phyloP scores from a whole-genome alignment of 2,329 filamentous ascomycete genomes.

The Curvularia spicifera region DNA sequence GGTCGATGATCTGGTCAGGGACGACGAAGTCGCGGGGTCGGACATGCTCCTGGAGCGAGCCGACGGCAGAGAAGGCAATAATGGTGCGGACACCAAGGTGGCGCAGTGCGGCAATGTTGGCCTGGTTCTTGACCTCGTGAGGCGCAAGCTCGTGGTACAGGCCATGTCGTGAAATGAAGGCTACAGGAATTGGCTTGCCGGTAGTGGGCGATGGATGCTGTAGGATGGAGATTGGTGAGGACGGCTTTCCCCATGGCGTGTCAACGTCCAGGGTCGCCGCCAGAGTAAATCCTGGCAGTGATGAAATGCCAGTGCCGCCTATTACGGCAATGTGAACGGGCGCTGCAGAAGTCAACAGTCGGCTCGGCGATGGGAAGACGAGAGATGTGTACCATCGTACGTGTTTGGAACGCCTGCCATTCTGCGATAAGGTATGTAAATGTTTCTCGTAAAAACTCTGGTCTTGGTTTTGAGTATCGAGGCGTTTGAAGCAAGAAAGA shows the following conservation, averaged over 20 bases:
- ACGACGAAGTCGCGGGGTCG: constrained; percentile 96
- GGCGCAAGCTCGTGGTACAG: constrained; percentile 86
- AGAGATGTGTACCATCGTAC: constrained; percentile 36
- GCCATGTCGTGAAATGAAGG: constrained; percentile 94
- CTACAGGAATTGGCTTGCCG: constrained; percentile 68
- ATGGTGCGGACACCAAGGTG: constrained; percentile 87
- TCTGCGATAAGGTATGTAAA: constrained; percentile 38
- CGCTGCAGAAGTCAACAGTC: constrained; percentile 41
- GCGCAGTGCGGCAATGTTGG: constrained; percentile 97
- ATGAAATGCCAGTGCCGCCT: constrained; percentile 83
- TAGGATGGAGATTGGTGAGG: constrained; percentile 81
- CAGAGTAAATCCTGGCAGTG: constrained; percentile 84
- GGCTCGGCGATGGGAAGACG: not conserved
- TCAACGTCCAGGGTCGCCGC: constrained; percentile 76
- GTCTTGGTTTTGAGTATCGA: not conserved
- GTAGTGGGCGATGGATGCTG: constrained; percentile 79
- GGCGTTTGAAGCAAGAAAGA: constrained; percentile 6
- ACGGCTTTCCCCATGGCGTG: constrained; percentile 89
- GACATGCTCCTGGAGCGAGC: constrained; percentile 88
- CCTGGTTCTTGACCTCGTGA: constrained; percentile 91
- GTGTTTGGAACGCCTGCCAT: constrained; percentile 45
- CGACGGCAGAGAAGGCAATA: constrained; percentile 94
- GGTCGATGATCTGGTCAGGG: constrained; percentile 95
- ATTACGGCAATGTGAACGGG: constrained; percentile 60
- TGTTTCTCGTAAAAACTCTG: constrained; percentile 14